phyloP scores from a whole-genome alignment of 2,329 filamentous ascomycete species.

The Arthroderma sp. region DNA sequence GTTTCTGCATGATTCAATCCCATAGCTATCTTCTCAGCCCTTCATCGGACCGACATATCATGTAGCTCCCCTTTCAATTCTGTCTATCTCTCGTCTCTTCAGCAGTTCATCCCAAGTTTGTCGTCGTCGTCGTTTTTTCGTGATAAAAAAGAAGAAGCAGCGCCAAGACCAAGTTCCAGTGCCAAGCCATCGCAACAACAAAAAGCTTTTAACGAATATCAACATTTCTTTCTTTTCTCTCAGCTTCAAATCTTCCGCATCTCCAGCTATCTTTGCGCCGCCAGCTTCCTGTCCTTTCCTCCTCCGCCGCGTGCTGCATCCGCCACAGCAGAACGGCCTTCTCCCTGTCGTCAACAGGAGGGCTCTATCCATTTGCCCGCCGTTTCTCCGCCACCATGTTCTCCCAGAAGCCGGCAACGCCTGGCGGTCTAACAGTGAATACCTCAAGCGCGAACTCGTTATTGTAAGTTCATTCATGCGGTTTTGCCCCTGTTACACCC shows the following conservation, averaged over 20 bases:
- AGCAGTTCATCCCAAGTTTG: too few species aligned
- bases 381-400: conserved; percentile 11
- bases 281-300: too few species aligned
- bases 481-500: not conserved
- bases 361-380: not conserved
- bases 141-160: too few species aligned
- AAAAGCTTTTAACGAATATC: not conserved
- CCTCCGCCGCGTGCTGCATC: too few species aligned
- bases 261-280: too few species aligned
- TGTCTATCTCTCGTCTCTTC: too few species aligned
- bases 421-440: conserved; percentile 14
- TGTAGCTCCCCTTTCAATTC: too few species aligned
- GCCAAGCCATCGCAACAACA: too few species aligned
- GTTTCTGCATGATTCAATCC: not conserved
- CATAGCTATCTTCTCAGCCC: not conserved
- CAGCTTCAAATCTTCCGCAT: not conserved
- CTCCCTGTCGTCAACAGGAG: not conserved
- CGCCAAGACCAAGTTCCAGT: too few species aligned
- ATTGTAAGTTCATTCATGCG: conserved; percentile 12
- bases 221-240: not conserved
- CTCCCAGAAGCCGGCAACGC: conserved; percentile 8
- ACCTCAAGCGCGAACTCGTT: conserved; percentile 15
- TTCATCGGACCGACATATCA: not conserved
- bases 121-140: too few species aligned
- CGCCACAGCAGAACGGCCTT: too few species aligned